Percentiles rank a stretch among this genome's conserved stretches.
These are phyloP conservation scores for Phytophthora crassamura DNA, from an alignment of 352 stramenopile genomes.

Conservation along the genomic window DNA sequence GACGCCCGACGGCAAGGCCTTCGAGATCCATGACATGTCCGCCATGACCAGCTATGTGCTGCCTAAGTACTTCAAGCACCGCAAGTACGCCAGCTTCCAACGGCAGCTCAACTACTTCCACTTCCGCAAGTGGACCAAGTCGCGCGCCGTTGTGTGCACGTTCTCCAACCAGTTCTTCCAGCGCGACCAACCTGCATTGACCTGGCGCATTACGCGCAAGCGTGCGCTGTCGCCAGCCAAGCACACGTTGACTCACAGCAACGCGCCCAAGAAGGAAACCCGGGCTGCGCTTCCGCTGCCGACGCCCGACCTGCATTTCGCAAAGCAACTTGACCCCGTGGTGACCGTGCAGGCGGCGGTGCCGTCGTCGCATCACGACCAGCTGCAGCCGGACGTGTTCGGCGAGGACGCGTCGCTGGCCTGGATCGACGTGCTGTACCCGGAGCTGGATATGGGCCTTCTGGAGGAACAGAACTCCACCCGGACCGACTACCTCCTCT, in stretches of 20 bases:
- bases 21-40: slow-evolving; percentile 78
- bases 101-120: slow-evolving; percentile 93
- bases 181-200: slow-evolving; percentile 64
- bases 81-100: slow-evolving; percentile 91
- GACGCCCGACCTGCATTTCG: slow-evolving; percentile 5
- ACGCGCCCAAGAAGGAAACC: not conserved
- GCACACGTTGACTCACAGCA: not conserved
- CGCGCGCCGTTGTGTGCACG: slow-evolving; percentile 71
- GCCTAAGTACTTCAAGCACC: slow-evolving; percentile 93
- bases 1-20: slow-evolving; percentile 60
- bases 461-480: slow-evolving; percentile 23
- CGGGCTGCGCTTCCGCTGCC: slow-evolving; percentile 4
- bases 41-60: slow-evolving; percentile 84
- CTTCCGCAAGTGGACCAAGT: slow-evolving; percentile 89
- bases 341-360: slow-evolving; percentile 15
- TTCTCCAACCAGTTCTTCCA: slow-evolving; percentile 80
- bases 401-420: slow-evolving; percentile 45
- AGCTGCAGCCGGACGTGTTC: slow-evolving; percentile 1
- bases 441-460: slow-evolving; percentile 53
- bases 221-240: slow-evolving; percentile 32
- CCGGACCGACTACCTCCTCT: slow-evolving; percentile 25
- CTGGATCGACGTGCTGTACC: slow-evolving; percentile 76
- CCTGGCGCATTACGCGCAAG: slow-evolving; percentile 74
- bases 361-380: slow-evolving; percentile 2
- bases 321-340: slow-evolving; percentile 25